These are phyloP conservation scores for Karstenula rhodostoma DNA, from an alignment of 2,329 filamentous ascomycete species.

Conservation along the genomic window DNA sequence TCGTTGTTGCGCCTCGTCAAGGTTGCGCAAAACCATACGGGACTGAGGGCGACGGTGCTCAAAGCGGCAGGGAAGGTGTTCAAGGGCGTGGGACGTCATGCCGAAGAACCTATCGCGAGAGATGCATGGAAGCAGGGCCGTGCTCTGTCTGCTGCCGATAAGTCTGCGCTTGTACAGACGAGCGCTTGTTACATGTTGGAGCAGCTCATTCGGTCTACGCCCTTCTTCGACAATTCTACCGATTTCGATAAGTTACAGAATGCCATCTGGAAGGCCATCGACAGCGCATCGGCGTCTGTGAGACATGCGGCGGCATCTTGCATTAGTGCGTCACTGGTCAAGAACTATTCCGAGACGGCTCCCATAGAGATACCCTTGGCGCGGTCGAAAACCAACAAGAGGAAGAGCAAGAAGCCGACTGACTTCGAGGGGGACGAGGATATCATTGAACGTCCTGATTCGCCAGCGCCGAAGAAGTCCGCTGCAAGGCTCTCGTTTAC, in stretches of 20 bases:
- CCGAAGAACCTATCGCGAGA: constrained; percentile 85
- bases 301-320: constrained; percentile 87
- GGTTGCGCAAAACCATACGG: constrained; percentile 78
- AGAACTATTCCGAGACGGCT: constrained; percentile 73
- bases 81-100: constrained; percentile 75
- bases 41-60: constrained; percentile 81
- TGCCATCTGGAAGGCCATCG: constrained; percentile 84
- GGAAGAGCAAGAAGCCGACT: constrained; percentile 73
- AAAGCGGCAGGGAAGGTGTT: constrained; percentile 78
- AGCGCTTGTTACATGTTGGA: constrained; percentile 82
- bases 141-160: constrained; percentile 78
- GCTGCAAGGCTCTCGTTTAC: constrained; percentile 76
- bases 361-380: constrained; percentile 51
- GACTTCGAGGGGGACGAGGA: constrained; percentile 77
- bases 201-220: constrained; percentile 73
- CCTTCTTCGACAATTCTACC: constrained; percentile 84
- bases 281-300: constrained; percentile 77
- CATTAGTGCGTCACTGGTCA: constrained; percentile 82
- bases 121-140: constrained; percentile 94
- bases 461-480: constrained; percentile 76
- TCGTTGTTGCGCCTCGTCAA: constrained; percentile 83
- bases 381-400: constrained; percentile 72
- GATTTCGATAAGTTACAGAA: constrained; percentile 91
- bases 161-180: constrained; percentile 80
- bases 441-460: constrained; percentile 70